Evolutionary conservation across 1,284 basidiomycete species (phyloP).

Genomic region (Sanghuangporus weigelae): DNA sequence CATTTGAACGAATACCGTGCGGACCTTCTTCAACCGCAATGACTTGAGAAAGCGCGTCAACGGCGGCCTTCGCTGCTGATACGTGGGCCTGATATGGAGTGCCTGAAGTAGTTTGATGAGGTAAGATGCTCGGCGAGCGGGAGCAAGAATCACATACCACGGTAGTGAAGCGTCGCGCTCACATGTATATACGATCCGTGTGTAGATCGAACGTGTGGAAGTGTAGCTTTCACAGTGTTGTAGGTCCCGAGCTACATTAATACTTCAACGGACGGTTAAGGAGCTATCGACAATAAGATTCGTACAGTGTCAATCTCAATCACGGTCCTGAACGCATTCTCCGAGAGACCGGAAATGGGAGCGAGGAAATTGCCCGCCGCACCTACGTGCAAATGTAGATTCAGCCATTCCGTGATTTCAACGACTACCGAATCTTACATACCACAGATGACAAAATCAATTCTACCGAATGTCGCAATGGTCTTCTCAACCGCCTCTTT

Average conservation of each 20-base stretch:
- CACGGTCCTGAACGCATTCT: conserved; percentile 90
- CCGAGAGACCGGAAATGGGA: conserved; percentile 75
- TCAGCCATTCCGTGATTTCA: conserved; percentile 5
- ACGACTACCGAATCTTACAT: conserved; percentile 20
- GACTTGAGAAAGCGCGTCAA: conserved; percentile 79
- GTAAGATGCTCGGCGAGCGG: conserved; percentile 1
- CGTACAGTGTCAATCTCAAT: conserved; percentile 89
- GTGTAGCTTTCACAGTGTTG: conserved; percentile 91
- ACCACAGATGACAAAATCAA: conserved; percentile 96
- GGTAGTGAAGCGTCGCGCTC: conserved; percentile 87
- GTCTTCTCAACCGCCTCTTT: conserved; percentile 73
- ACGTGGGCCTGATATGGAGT: conserved; percentile 93
- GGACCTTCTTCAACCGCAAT: conserved; percentile 94
- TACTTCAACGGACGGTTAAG: background rate
- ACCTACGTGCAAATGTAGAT: conserved; percentile 38
- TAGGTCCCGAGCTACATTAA: conserved; percentile 75
- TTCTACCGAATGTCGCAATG: conserved; percentile 75
- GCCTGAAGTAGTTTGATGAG: conserved; percentile 33
- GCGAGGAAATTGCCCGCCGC: conserved; percentile 89
- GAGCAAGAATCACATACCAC: conserved; percentile 40
- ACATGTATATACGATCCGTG: conserved; percentile 89
- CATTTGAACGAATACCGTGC: conserved; percentile 89
- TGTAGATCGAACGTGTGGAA: conserved; percentile 63
- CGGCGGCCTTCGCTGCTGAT: conserved; percentile 91
- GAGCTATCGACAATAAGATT: conserved; percentile 9